Evolutionary conservation across 208 protist genomes (phyloP).

Genomic region (Leishmania tropica): DNA sequence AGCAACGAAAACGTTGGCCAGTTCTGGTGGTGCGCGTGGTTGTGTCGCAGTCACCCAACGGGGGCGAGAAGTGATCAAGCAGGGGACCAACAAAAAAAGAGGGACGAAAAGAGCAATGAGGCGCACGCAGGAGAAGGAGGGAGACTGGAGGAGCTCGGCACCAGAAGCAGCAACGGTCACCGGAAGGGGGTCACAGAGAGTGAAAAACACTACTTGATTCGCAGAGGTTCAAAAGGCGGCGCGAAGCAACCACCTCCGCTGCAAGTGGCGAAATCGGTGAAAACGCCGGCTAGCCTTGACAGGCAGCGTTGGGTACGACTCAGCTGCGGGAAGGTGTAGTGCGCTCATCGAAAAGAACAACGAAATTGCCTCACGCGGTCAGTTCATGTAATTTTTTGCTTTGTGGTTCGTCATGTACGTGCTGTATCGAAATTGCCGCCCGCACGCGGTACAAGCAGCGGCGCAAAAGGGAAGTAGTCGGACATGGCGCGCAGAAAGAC

Average conservation of each 20-base stretch:
- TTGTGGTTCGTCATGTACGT: neutral
- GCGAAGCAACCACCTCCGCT: neutral
- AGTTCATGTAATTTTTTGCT: no score
- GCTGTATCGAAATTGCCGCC: no score
- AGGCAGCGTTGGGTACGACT: neutral
- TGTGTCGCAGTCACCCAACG: neutral
- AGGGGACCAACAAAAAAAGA: neutral
- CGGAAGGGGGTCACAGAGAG: neutral
- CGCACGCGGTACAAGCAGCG: conserved; percentile 3
- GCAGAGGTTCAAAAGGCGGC: neutral
- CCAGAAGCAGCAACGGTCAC: neutral
- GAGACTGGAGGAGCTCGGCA: neutral
- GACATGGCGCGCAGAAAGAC: conserved; percentile 49
- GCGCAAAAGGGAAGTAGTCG: conserved; percentile 18
- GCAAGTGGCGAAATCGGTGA: neutral
- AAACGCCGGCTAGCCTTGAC: no score
- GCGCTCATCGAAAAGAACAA: neutral
- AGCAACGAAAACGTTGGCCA: neutral
- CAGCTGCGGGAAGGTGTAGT: neutral
- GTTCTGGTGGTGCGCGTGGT: neutral
- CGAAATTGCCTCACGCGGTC: neutral
- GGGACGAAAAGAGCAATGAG: neutral
- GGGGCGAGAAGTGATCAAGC: neutral
- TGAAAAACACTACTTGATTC: neutral
- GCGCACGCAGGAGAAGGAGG: neutral